Evolutionary conservation across 202 grass and related monocot species (phyloP), one percentile per base, ranked within the genome.

Genomic region (Digitaria exilis): DNA sequence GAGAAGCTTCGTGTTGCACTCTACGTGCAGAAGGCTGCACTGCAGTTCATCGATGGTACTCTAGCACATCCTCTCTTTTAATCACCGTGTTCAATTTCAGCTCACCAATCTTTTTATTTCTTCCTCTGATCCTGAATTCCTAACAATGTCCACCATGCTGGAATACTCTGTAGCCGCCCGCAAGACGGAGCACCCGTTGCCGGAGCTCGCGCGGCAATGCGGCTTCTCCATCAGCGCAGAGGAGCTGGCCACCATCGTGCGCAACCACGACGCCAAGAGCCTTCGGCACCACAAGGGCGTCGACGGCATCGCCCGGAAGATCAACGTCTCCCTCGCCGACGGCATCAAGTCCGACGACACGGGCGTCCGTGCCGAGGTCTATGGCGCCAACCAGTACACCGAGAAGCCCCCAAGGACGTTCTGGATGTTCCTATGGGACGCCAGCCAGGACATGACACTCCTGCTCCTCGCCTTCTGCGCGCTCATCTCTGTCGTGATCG

Each of bases 371-470:
- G 80, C 87, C 59, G 71, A 88, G 65, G 89, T 98, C n/a, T 98
- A 88, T 78, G 96, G 96, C 22, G 46, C 71, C 49, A 98, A 98
- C 85, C 56, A 85, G 50, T 96, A 95, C 75, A 58, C 85, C 8
- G 93, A 98, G 80, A 95, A 94, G 85, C 83, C 96, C 0, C 80
- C 89, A 0, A 86, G 96, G 73, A 94, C 90, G n/a, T 98, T 98
- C 82, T 96, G 90, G 90, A 91, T 91, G 85, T 96, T 79, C 71
- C 79, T 98, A 0, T 98, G 93, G 90, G 96, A 98, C 83, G 93
- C 96, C 19, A 85, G 87, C 68, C 96, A 98, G 81, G 96, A 98
- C 85, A 78, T 93, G 79, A 98, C 96, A 41, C 80, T 98, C 0
- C 45, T 98, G 60, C 92, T 98, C 45, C 96, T 98, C 31, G 84